Percentiles rank a stretch among this genome's conserved stretches.
Conservation (phyloP, 805 yeast species). For the Pichia rugopelliculosa region DNA sequence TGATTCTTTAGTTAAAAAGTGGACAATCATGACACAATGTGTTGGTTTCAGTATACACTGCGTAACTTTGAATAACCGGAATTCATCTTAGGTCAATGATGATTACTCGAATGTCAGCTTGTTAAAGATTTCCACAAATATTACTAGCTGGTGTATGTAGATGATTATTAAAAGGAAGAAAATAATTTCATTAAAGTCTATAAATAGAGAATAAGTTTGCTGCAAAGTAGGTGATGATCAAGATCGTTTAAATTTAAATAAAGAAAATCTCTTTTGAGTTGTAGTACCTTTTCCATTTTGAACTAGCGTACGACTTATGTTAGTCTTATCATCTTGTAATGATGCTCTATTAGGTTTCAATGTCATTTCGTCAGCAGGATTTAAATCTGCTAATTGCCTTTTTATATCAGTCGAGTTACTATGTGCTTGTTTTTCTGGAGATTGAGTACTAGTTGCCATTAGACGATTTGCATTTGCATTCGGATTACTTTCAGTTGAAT, state of each 20-base stretch:
- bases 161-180: too few relatives aligned
- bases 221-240: too few relatives aligned
- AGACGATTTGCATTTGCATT: background rate
- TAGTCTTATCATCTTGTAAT: background rate
- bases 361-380: background rate
- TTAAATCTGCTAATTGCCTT: background rate
- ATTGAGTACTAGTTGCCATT: background rate
- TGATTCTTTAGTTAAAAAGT: too few relatives aligned
- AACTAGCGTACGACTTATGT: background rate
- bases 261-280: conserved; percentile 5
- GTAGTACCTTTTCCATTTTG: background rate
- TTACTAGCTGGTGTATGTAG: too few relatives aligned
- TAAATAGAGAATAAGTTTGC: too few relatives aligned
- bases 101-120: too few relatives aligned
- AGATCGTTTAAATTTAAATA: conserved; percentile 6
- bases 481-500: background rate
- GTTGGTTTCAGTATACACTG: too few relatives aligned
- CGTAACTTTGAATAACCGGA: too few relatives aligned
- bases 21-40: too few relatives aligned
- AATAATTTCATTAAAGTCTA: background rate
- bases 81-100: too few relatives aligned
- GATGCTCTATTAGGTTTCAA: too few relatives aligned
- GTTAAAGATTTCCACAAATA: too few relatives aligned
- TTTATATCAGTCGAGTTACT: background rate
- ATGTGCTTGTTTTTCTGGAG: background rate